These are phyloP conservation scores for Cinnamomum micranthum DNA, from an alignment of 164 flowering plant species.

Conservation along the genomic window DNA sequence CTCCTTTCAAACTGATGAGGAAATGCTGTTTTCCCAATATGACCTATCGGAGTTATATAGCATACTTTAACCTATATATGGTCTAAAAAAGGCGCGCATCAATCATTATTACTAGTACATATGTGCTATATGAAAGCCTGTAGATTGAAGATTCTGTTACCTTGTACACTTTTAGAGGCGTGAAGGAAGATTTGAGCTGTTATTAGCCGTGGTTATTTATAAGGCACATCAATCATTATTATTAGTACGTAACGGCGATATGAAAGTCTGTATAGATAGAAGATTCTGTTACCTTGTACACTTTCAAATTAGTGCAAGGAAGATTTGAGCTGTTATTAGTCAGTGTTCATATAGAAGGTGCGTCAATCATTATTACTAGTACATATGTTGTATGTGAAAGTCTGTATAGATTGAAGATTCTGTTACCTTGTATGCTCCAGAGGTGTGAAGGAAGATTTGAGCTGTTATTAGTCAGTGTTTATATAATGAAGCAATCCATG, in stretches of 20 bases:
- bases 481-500: no score
- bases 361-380: no score
- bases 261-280: neutral
- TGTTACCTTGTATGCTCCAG: neutral
- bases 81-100: neutral
- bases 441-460: neutral
- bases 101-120: neutral
- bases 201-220: no score
- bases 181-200: no score
- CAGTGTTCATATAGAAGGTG: no score
- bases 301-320: no score
- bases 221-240: no score
- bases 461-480: neutral
- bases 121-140: neutral
- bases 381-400: neutral
- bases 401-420: neutral
- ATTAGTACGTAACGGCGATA: neutral
- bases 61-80: conserved; percentile 5
- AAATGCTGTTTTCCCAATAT: conserved; percentile 30
- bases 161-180: neutral
- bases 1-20: conserved; percentile 14
- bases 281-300: neutral
- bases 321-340: no score
- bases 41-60: conserved; percentile 20
- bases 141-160: neutral